These are phyloP conservation scores for Suillus variegatus DNA, from an alignment of 768 basidiomycete species.

Conservation along the genomic window DNA sequence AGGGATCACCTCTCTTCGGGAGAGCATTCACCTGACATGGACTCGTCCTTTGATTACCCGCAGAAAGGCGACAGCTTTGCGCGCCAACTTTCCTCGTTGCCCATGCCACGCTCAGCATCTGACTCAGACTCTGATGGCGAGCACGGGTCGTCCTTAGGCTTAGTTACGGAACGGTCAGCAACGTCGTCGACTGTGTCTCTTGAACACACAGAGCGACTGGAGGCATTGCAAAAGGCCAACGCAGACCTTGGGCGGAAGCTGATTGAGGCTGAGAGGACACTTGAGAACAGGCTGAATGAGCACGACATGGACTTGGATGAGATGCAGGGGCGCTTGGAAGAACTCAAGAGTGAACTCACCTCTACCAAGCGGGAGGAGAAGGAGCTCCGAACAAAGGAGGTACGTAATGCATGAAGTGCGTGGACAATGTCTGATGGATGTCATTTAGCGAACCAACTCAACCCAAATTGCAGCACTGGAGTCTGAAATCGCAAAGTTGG, in stretches of 20 bases:
- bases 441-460: slow-evolving; percentile 56
- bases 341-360: slow-evolving; percentile 72
- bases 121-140: slow-evolving; percentile 54
- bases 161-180: slow-evolving; percentile 60
- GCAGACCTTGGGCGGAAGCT: slow-evolving; percentile 74
- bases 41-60: slow-evolving; percentile 40
- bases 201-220: slow-evolving; percentile 70
- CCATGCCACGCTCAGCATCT: slow-evolving; percentile 52
- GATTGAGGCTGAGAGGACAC: slow-evolving; percentile 68
- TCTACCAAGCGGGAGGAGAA: slow-evolving; percentile 90
- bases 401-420: slow-evolving; percentile 30
- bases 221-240: slow-evolving; percentile 73
- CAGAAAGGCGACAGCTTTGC: slow-evolving; percentile 41
- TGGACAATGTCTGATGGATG: slow-evolving; percentile 6
- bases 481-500: slow-evolving; percentile 74
- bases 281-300: slow-evolving; percentile 67
- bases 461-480: slow-evolving; percentile 73
- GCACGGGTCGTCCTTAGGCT: slow-evolving; percentile 51
- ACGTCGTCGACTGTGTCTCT: slow-evolving; percentile 68
- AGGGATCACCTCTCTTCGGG: slow-evolving; percentile 34
- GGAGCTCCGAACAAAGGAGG: slow-evolving; percentile 86
- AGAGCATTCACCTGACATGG: slow-evolving; percentile 37
- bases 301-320: slow-evolving; percentile 86
- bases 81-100: slow-evolving; percentile 52
- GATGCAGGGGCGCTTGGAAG: slow-evolving; percentile 75